Evolutionary conservation across 2,329 filamentous ascomycete species (phyloP).

Genomic region (Talaromyces sp.): DNA sequence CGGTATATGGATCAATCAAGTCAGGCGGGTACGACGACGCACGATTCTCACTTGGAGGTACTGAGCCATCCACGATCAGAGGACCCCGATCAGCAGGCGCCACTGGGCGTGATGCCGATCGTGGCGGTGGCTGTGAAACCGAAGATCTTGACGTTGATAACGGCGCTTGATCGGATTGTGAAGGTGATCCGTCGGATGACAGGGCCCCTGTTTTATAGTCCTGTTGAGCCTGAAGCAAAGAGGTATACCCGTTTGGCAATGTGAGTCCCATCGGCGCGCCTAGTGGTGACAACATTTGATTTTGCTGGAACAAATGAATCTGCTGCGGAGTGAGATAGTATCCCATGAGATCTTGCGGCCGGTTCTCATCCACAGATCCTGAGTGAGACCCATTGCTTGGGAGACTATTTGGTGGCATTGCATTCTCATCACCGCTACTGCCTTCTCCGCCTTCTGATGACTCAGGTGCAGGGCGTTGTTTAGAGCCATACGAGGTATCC

Average conservation of each 20-base stretch:
- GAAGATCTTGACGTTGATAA: constrained; percentile 23
- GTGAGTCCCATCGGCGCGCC: constrained; percentile 42
- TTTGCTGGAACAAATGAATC: constrained; percentile 44
- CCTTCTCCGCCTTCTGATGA: constrained; percentile 36
- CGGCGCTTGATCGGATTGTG: constrained; percentile 28
- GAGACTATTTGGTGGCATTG: constrained; percentile 35
- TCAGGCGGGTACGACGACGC: constrained; percentile 36
- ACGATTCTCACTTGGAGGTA: constrained; percentile 42
- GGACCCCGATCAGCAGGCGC: constrained; percentile 41
- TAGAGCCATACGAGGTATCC: constrained; percentile 33
- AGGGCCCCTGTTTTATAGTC: constrained; percentile 37
- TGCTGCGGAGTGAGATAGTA: constrained; percentile 52
- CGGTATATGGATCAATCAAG: constrained; percentile 38
- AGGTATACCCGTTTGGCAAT: constrained; percentile 43
- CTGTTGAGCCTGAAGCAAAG: constrained; percentile 34
- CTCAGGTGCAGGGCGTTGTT: constrained; percentile 34
- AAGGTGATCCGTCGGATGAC: constrained; percentile 27
- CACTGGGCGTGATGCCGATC: constrained; percentile 31
- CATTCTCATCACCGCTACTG: constrained; percentile 39
- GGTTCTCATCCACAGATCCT: constrained; percentile 41
- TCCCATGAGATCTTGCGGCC: constrained; percentile 47
- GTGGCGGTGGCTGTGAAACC: constrained; percentile 21
- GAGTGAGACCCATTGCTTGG: constrained; percentile 36
- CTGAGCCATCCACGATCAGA: constrained; percentile 52
- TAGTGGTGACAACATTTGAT: constrained; percentile 41